phyloP scores from a whole-genome alignment of 331 rosid genomes.

The Malus hybrid region DNA sequence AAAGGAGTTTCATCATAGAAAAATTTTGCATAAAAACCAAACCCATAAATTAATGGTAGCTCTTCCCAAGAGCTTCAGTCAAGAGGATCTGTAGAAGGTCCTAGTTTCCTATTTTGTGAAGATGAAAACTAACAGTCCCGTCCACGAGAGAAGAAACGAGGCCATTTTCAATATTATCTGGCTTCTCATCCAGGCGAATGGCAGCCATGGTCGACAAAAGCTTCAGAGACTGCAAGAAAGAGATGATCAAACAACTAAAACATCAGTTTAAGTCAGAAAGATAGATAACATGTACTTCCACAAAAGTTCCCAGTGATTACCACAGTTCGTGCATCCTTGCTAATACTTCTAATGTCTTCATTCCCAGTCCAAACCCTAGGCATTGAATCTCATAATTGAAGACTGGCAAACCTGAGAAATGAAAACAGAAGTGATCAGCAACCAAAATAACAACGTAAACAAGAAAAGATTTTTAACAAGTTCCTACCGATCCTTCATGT shows the following conservation, averaged over 20 bases:
- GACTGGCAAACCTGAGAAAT: too few relatives aligned
- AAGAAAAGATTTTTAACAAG: too few relatives aligned
- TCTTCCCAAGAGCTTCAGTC: constrained; percentile 88
- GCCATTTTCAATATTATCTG: constrained; percentile 53
- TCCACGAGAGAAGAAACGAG: constrained; percentile 51
- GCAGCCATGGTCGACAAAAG: constrained; percentile 76
- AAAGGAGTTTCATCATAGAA: constrained; percentile 8
- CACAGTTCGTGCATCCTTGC: constrained; percentile 65
- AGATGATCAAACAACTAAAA: constrained; percentile 9
- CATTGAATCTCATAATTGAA: too few relatives aligned
- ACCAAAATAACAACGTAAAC: too few relatives aligned
- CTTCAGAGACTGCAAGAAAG: constrained; percentile 65
- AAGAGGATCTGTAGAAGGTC: constrained; percentile 49
- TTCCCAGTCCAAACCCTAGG: constrained; percentile 74
- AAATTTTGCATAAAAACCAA: constrained; percentile 8
- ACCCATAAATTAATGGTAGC: constrained; percentile 37
- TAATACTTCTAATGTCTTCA: constrained; percentile 74
- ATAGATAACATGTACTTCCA: not conserved
- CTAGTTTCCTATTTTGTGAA: constrained; percentile 30
- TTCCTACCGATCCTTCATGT: too few relatives aligned
- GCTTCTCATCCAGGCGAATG: constrained; percentile 76
- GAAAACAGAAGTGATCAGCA: too few relatives aligned
- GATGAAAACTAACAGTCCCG: constrained; percentile 35
- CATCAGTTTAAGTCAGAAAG: not conserved
- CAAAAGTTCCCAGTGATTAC: constrained; percentile 24